Evolutionary conservation across 2,329 filamentous ascomycete genomes (phyloP).

Genomic region (Emydomyces testavorans): DNA sequence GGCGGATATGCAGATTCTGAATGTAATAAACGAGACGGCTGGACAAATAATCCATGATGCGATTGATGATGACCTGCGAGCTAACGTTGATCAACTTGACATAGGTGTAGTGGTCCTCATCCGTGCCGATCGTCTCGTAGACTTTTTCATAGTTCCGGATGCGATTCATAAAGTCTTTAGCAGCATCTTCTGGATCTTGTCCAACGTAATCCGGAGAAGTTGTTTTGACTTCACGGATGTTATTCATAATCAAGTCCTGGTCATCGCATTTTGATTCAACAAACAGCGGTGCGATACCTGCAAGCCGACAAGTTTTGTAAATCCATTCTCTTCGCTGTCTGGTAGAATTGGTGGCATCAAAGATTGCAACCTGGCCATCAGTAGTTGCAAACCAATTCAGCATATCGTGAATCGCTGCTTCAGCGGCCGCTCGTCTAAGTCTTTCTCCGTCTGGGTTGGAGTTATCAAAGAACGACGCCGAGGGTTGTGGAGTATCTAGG

Average conservation of each 20-base stretch:
- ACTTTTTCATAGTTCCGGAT: conserved; percentile 97
- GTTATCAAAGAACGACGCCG: conserved; percentile 90
- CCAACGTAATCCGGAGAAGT: conserved; percentile 90
- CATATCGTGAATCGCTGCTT: conserved; percentile 90
- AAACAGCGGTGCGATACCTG: conserved; percentile 81
- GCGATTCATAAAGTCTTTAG: conserved; percentile 80
- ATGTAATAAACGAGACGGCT: conserved; percentile 95
- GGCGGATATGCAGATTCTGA: conserved; percentile 96
- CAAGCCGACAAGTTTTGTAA: conserved; percentile 59
- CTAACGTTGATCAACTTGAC: conserved; percentile 96
- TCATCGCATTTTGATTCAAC: conserved; percentile 97
- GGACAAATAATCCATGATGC: conserved; percentile 91
- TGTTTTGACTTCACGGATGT: conserved; percentile 94
- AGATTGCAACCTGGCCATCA: conserved; percentile 75
- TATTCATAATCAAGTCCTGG: conserved; percentile 92
- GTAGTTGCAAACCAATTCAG: conserved; percentile 72
- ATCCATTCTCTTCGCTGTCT: conserved; percentile 87
- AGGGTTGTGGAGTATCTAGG: conserved; percentile 75
- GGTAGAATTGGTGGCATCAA: conserved; percentile 95
- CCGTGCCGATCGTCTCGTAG: conserved; percentile 83
- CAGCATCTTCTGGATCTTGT: conserved; percentile 84
- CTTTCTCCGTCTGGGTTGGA: conserved; percentile 83
- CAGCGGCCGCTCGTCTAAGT: conserved; percentile 73
- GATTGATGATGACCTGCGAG: conserved; percentile 93
- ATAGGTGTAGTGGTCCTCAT: conserved; percentile 81